Evolutionary conservation across 2,329 filamentous ascomycete genomes (phyloP).

Genomic region (Colletotrichum sp.): DNA sequence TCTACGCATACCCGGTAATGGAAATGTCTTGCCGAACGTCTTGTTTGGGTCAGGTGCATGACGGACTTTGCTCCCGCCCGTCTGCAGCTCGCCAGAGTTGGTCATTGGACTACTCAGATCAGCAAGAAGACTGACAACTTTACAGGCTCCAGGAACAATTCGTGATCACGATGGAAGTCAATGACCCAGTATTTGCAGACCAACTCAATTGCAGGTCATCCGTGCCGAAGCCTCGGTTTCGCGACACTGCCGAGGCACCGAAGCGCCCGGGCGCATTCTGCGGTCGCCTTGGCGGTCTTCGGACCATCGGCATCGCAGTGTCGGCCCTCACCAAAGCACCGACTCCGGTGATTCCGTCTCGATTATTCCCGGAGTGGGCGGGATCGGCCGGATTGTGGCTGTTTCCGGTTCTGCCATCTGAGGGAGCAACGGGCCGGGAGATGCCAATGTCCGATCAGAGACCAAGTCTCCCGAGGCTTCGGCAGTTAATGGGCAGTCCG

Average conservation of each 20-base stretch:
- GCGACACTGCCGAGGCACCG: background rate
- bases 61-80: background rate
- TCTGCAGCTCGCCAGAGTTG: background rate
- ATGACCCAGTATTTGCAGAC: accelerated
- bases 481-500: background rate
- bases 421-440: background rate
- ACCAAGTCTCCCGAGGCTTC: background rate
- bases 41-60: background rate
- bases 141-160: accelerated
- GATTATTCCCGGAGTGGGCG: background rate
- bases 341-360: background rate
- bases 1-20: too few relatives aligned
- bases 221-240: background rate
- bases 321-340: background rate
- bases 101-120: background rate
- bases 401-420: background rate
- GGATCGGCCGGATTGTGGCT: background rate
- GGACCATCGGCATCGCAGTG: background rate
- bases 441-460: background rate
- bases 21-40: background rate
- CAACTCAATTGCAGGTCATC: accelerated
- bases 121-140: background rate
- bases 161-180: background rate
- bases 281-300: background rate
- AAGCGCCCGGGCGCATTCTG: background rate